These are phyloP conservation scores for Sporothrix protearum DNA, from an alignment of 2,329 filamentous ascomycete genomes.

Conservation along the genomic window DNA sequence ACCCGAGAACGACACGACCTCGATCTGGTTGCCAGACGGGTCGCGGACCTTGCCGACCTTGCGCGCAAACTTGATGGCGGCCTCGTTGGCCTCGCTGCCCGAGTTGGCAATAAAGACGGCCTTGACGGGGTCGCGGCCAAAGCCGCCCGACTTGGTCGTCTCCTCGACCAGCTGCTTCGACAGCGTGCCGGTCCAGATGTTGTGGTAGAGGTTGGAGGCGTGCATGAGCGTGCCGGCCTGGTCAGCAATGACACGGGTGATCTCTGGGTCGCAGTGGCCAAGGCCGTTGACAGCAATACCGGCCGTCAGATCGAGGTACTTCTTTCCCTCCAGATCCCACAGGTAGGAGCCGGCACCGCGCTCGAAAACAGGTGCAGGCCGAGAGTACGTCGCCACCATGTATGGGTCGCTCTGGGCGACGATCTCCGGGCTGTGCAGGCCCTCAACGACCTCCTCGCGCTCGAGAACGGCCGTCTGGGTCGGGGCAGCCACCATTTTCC, in stretches of 20 bases:
- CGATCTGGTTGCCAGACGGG: conserved; percentile 68
- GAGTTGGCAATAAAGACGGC: conserved; percentile 95
- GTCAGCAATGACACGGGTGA: conserved; percentile 64
- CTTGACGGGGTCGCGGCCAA: conserved; percentile 59
- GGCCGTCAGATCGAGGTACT: conserved; percentile 91
- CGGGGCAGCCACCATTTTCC: conserved; percentile 7
- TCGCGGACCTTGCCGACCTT: conserved; percentile 79
- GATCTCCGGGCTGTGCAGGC: conserved; percentile 58
- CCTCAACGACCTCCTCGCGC: conserved; percentile 1
- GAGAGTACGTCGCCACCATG: conserved; percentile 95
- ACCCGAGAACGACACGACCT: conserved; percentile 85
- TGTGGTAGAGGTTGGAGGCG: conserved; percentile 95
- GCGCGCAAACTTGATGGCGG: conserved; percentile 92
- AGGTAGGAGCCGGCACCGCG: conserved; percentile 83
- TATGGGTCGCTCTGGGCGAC: conserved; percentile 73
- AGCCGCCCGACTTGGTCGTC: conserved; percentile 73
- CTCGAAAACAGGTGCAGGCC: conserved; percentile 84
- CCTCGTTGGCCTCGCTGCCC: conserved; percentile 94
- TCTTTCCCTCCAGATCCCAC: conserved; percentile 83
- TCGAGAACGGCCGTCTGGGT: not conserved
- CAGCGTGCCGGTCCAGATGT: conserved; percentile 87
- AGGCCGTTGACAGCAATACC: conserved; percentile 94
- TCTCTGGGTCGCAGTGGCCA: conserved; percentile 81
- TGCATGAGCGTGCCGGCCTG: conserved; percentile 76
- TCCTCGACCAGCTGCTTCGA: conserved; percentile 80